Conservation (phyloP, 768 basidiomycete genomes). For the Tricholoma sp. region DNA sequence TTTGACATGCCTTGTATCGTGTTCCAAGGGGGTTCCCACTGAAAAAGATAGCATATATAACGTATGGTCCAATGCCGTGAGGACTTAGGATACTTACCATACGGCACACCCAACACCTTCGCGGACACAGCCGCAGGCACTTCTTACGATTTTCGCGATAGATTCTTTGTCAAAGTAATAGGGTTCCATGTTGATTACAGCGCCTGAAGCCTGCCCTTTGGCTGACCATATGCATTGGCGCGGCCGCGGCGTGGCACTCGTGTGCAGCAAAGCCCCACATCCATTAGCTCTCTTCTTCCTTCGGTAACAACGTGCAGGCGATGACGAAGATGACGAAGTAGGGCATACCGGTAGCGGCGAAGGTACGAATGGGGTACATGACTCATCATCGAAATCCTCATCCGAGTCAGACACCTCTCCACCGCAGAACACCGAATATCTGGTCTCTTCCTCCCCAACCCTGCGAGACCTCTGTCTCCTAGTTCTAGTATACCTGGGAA, state of each 20-base stretch:
- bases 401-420: conserved; percentile 18
- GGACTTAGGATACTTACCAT: conserved; percentile 34
- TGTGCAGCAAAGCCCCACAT: conserved; percentile 60
- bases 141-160: conserved; percentile 45
- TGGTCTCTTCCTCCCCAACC: conserved; percentile 14
- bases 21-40: conserved; percentile 66
- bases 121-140: conserved; percentile 60
- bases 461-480: conserved; percentile 9
- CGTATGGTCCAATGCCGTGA: not conserved
- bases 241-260: conserved; percentile 47
- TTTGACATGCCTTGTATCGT: conserved; percentile 55
- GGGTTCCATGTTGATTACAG: conserved; percentile 52
- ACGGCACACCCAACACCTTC: conserved; percentile 65
- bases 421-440: conserved; percentile 40
- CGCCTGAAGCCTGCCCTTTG: conserved; percentile 43
- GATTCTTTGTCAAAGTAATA: conserved; percentile 51
- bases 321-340: conserved; percentile 1
- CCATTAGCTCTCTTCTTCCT: conserved; percentile 34
- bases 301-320: conserved; percentile 5
- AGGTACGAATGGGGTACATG: conserved; percentile 9
- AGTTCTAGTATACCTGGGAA: conserved; percentile 3
- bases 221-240: conserved; percentile 56
- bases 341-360: conserved; percentile 13
- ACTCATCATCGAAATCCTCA: conserved; percentile 5
- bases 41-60: not conserved